Conservation (phyloP, 345 rosid genomes). For the Linum lewisii region DNA sequence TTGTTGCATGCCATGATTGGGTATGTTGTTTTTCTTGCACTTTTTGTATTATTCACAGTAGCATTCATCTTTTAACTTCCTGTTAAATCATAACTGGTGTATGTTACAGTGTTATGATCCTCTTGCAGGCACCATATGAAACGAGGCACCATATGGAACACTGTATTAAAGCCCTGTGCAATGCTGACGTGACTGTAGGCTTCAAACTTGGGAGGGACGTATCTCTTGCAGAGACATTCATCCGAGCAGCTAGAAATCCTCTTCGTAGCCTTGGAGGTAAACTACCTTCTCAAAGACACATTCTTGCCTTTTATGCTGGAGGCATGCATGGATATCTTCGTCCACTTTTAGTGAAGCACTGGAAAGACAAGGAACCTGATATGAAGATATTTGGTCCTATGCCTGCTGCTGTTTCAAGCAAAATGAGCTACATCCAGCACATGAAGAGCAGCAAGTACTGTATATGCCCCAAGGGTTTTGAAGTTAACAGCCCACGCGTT, state of each 20-base stretch:
- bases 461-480: conserved; percentile 82
- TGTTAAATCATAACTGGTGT: neutral
- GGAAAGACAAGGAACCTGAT: conserved; percentile 79
- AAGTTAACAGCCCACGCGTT: conserved; percentile 92
- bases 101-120: neutral
- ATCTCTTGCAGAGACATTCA: conserved; percentile 90
- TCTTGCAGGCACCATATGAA: conserved; percentile 86
- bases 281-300: conserved; percentile 51
- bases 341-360: conserved; percentile 51
- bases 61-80: conserved; percentile 2
- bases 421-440: conserved; percentile 78
- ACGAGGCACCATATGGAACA: conserved; percentile 97
- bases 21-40: conserved; percentile 30
- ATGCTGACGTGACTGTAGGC: conserved; percentile 76
- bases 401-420: conserved; percentile 86
- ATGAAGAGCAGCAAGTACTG: conserved; percentile 96
- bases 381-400: conserved; percentile 76
- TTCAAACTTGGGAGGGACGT: conserved; percentile 93
- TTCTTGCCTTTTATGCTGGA: conserved; percentile 91
- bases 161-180: conserved; percentile 91
- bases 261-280: conserved; percentile 85
- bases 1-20: conserved; percentile 99
- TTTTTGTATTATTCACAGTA: too few species aligned
- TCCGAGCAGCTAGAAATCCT: conserved; percentile 86
- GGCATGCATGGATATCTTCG: conserved; percentile 77